Base-by-base conservation (phyloP, 2,329 filamentous ascomycete species). In the Didymosphaeria variabile region DNA sequence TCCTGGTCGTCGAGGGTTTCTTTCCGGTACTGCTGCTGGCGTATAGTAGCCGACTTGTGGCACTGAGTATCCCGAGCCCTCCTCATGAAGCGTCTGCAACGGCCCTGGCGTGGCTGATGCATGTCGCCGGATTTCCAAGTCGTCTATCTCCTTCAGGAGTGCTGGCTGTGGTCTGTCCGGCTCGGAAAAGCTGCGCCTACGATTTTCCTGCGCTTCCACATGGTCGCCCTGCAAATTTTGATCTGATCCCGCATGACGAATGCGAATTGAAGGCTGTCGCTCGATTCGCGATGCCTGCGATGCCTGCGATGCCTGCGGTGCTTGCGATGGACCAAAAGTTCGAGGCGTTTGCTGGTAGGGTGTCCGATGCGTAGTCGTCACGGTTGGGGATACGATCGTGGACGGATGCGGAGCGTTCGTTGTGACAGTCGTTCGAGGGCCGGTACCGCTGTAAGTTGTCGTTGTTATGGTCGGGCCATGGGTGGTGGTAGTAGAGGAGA, bases 81-180 rank as follows among this genome's bases (percentile, higher is more conserved):
- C 71, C 54, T 78, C 76, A 31, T 73, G 73, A 9, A 78, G 55
- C n/a, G 74, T 72, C 51, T 75, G 73, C 52, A 78, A 59, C 51
- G 74, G 73, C 51, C 77, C 59, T 15, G 67, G 67, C n/a, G 64
- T 65, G n/a, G 67, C 68, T 6, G 75, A 70, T 32, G 62, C 19
- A 44, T 76, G 71, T 23, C 70, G 71, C 31, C 70, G 67, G 21
- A 76, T 62, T 12, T 65, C 65, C 34, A 73, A 54, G 44, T 76
- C 72, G 36, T 71, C 70, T 13, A 54, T 42, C 5, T 59, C 42
- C n/a, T 46, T 19, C 29, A 70, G 62, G 9, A 71, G 53, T 6
- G 67, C 67, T 4, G 64, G 55, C 17, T 66, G 68, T 15, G 70
- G 73, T 36, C 69, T 72, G 32, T 73, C 73, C 8, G 74, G 75